Conservation (phyloP, 495 filamentous ascomycete species). For the Glarea lozoyensis region DNA sequence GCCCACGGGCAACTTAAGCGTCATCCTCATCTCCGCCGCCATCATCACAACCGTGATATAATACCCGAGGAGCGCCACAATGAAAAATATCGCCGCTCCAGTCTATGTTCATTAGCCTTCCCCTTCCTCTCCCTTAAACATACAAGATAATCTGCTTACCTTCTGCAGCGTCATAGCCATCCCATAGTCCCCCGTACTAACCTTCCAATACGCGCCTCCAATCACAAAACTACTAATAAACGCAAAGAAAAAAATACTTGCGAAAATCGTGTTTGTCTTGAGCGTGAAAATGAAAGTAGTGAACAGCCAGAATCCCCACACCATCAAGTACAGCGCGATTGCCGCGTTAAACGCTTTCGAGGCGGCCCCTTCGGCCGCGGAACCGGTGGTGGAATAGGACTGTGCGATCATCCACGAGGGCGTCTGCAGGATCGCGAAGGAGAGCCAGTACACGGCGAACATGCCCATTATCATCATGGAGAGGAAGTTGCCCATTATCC, state of each 20-base stretch:
- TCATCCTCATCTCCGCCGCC: conserved; percentile 48
- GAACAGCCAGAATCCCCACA: conserved; percentile 48
- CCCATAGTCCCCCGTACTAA: conserved; percentile 33
- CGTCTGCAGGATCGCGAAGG: conserved; percentile 43
- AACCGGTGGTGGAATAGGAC: conserved; percentile 33
- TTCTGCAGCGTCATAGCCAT: conserved; percentile 36
- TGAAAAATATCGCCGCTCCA: conserved; percentile 39
- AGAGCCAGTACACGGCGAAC: conserved; percentile 47
- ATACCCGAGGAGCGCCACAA: conserved; percentile 42
- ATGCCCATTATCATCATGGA: conserved; percentile 48
- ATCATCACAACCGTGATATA: conserved; percentile 48
- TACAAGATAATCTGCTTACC: conserved; percentile 17
- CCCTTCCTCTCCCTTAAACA: background rate
- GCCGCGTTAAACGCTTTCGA: conserved; percentile 39
- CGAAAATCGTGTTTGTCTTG: conserved; percentile 45
- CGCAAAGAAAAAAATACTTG: conserved; percentile 41
- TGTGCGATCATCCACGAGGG: conserved; percentile 40
- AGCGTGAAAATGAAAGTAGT: conserved; percentile 47
- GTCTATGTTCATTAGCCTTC: conserved; percentile 21
- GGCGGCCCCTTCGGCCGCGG: conserved; percentile 32
- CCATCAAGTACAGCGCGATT: conserved; percentile 40
- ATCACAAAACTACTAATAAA: conserved; percentile 38
- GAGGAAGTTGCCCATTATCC: conserved; percentile 46
- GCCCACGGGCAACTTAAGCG: conserved; percentile 41
- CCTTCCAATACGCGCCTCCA: conserved; percentile 41